Conservation (phyloP, 768 basidiomycete species). For the Rhodocollybia butyracea region DNA sequence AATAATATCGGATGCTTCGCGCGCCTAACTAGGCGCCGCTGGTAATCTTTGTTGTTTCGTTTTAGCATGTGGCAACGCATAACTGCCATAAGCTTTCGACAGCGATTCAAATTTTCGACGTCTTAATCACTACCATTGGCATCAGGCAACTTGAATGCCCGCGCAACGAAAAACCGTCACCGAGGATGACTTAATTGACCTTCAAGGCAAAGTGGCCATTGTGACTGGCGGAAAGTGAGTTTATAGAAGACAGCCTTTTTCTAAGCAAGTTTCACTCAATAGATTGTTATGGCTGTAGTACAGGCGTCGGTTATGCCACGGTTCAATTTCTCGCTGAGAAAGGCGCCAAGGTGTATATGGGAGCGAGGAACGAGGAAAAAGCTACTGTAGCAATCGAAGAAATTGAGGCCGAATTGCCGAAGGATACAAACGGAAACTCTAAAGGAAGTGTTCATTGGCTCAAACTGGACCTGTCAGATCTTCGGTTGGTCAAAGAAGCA, state of each 20-base stretch:
- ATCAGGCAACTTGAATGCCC: not conserved
- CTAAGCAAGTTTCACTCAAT: constrained; percentile 2
- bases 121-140: not conserved
- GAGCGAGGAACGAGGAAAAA: constrained; percentile 28
- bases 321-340: constrained; percentile 32
- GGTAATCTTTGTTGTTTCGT: too few relatives aligned
- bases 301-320: constrained; percentile 34
- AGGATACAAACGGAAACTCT: not conserved
- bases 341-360: constrained; percentile 41
- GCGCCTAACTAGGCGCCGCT: too few relatives aligned
- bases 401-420: constrained; percentile 29
- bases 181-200: constrained; percentile 39
- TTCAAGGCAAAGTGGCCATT: constrained; percentile 42
- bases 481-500: constrained; percentile 26
- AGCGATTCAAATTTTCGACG: not conserved
- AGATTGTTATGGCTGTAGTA: constrained; percentile 13
- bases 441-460: constrained; percentile 31
- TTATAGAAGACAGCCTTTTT: not conserved
- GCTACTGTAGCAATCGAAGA: constrained; percentile 28
- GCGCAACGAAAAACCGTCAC: constrained; percentile 19
- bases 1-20: too few relatives aligned
- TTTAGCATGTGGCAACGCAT: too few relatives aligned
- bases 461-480: constrained; percentile 36
- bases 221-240: constrained; percentile 49
- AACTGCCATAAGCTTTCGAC: not conserved